Percentiles rank a stretch among this genome's conserved stretches.
Evolutionary conservation across 73 alveolate species (phyloP).

Genomic region (Paramecium bursaria): DNA sequence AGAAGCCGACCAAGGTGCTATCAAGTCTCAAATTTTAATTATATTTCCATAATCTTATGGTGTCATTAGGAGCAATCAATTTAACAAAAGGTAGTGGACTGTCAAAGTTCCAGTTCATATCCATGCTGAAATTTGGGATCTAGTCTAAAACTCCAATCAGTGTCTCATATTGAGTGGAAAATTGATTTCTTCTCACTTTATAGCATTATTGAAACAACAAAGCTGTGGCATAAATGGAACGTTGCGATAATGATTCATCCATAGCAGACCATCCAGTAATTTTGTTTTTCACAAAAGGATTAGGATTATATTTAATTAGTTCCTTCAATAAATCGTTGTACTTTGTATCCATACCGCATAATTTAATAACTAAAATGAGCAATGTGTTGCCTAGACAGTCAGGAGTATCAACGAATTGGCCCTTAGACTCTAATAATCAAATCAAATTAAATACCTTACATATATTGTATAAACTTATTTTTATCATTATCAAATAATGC

Average conservation of each 20-base stretch:
- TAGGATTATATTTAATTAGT: slow-evolving; percentile 46
- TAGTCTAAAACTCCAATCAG: not conserved
- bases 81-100: slow-evolving; percentile 55
- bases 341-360: slow-evolving; percentile 22
- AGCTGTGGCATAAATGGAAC: slow-evolving; percentile 57
- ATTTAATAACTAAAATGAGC: slow-evolving; percentile 2
- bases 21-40: slow-evolving; percentile 39
- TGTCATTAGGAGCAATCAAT: slow-evolving; percentile 52
- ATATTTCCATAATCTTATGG: slow-evolving; percentile 50
- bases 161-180: not conserved
- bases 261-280: slow-evolving; percentile 54
- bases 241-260: slow-evolving; percentile 58
- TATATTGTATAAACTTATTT: not conserved
- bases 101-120: slow-evolving; percentile 59
- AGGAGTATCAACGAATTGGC: not conserved
- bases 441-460: slow-evolving; percentile 15
- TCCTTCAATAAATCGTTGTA: slow-evolving; percentile 41
- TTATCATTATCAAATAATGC: slow-evolving; percentile 29
- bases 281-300: slow-evolving; percentile 46
- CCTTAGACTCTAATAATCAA: slow-evolving; percentile 4
- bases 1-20: slow-evolving; percentile 45
- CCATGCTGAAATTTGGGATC: slow-evolving; percentile 29
- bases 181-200: slow-evolving; percentile 24
- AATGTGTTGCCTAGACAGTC: slow-evolving; percentile 29
- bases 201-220: slow-evolving; percentile 38